Evolutionary conservation across 2,329 filamentous ascomycete species (phyloP), one percentile per base, ranked within the genome.

Genomic region (Neopestalotiopsis sp.): DNA sequence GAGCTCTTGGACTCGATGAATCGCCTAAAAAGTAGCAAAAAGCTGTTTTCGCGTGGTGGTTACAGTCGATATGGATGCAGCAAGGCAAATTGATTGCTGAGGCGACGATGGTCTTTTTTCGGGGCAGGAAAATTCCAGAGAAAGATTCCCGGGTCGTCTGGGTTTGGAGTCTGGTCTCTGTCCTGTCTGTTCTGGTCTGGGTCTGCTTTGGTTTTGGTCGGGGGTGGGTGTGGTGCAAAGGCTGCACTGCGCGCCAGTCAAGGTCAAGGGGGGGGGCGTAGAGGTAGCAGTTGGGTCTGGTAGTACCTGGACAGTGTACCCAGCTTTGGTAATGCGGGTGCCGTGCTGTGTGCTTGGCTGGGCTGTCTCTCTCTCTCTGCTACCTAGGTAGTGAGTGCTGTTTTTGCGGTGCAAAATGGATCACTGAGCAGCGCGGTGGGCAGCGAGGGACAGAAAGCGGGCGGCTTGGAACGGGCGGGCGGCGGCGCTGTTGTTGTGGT

Each of bases 121-220:
- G 34, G 30, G 24, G 57, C 57, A 63, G 66, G 66, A 67, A 67
- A n/a, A n/a, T 67, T 66, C 64, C 45, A 57, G 45, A 66, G 45
- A 17, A 66, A 34, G 64, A 53, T 49, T 66, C 64, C 42, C 61
- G 61, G 64, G 64, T 58, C 64, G 64, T 66, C 64, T 30, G 61
- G 34, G 17, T 42, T 13, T 20, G 45, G 17, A 53, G 45, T 53
- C 20, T 20, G 45, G 45, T 28, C 24, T 57, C 53, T 57, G n/a
- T 57, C 24, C 24, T 28, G 53, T 57, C 53, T 57, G 53, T 5
- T 28, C 53, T 28, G 53, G 53, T 57, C 53, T n/a, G 24, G 24
- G 53, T 57, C 53, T 57, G 53, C 24, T 28, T 13, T 28, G 53
- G 53, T 57, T 13, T n/a, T 28, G 7, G 6, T n/a, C 53, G 24